These are phyloP conservation scores for Penicillium olsonii DNA, from an alignment of 2,329 filamentous ascomycete species.

Conservation along the genomic window DNA sequence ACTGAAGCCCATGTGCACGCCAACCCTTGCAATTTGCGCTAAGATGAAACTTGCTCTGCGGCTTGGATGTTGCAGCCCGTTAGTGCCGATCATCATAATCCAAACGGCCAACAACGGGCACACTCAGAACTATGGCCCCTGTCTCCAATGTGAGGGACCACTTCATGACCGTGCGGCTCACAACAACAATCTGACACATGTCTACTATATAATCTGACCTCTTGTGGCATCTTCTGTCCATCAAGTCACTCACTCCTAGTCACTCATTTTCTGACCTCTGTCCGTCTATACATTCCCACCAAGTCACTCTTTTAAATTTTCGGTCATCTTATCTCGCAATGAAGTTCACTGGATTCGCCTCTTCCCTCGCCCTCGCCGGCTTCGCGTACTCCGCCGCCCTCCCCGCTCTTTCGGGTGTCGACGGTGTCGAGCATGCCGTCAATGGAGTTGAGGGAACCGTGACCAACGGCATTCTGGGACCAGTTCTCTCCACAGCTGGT, in stretches of 20 bases:
- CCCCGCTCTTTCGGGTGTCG: conserved; percentile 17
- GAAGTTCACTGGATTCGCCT: conserved; percentile 39
- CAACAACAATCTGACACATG: conserved; percentile 12
- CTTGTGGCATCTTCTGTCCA: conserved; percentile 8
- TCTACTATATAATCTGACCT: conserved; percentile 27
- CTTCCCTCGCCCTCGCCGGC: conserved; percentile 34
- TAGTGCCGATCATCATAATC: conserved; percentile 13
- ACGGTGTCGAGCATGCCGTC: conserved; percentile 5
- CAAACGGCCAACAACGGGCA: conserved; percentile 5
- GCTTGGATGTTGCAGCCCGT: not conserved
- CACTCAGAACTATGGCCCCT: conserved; percentile 10
- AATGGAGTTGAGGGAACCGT: conserved; percentile 7
- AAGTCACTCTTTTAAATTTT: conserved; percentile 27
- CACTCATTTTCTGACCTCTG: conserved; percentile 20
- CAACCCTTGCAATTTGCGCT: not conserved
- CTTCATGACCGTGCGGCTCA: conserved; percentile 9
- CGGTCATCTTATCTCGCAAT: conserved; percentile 24
- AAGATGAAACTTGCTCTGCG: too few relatives aligned
- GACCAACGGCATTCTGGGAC: not conserved
- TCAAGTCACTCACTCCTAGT: conserved; percentile 25
- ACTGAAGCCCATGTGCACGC: too few relatives aligned
- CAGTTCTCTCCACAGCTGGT: conserved; percentile 1
- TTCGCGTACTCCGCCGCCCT: conserved; percentile 32
- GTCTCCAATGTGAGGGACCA: conserved; percentile 19
- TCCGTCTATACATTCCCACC: conserved; percentile 4